Percentiles rank a stretch among this genome's conserved stretches.
These are phyloP conservation scores for Cyclaneusma minus DNA, from an alignment of 2,329 filamentous ascomycete species.

Conservation along the genomic window DNA sequence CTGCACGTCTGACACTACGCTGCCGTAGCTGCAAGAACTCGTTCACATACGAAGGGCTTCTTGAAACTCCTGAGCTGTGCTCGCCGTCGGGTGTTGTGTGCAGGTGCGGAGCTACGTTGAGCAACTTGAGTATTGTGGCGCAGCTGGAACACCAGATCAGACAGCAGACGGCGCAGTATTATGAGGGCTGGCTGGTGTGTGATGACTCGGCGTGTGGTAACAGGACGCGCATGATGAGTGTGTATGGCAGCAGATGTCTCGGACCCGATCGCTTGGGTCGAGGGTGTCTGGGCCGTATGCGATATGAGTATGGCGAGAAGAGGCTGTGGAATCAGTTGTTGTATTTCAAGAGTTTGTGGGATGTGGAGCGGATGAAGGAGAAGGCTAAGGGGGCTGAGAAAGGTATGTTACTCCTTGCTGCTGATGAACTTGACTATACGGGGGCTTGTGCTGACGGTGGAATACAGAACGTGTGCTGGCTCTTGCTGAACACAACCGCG, in stretches of 20 bases:
- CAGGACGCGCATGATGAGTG: constrained; percentile 80
- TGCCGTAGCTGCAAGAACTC: constrained; percentile 67
- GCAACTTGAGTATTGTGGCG: constrained; percentile 65
- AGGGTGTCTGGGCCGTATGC: constrained; percentile 77
- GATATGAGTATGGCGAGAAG: constrained; percentile 76
- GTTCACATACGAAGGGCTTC: constrained; percentile 64
- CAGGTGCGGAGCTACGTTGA: constrained; percentile 45
- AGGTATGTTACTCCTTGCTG: constrained; percentile 10
- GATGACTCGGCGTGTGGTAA: constrained; percentile 78
- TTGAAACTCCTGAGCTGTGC: constrained; percentile 38
- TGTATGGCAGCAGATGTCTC: constrained; percentile 81
- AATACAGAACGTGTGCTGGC: constrained; percentile 37
- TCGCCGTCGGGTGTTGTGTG: constrained; percentile 66
- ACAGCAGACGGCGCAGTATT: constrained; percentile 65
- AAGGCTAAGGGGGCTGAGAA: constrained; percentile 33
- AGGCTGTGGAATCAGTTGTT: constrained; percentile 89
- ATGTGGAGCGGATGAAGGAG: constrained; percentile 65
- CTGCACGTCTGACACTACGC: constrained; percentile 58
- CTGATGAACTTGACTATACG: background rate
- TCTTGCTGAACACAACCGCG: constrained; percentile 69
- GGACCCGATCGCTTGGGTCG: constrained; percentile 73
- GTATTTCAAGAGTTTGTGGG: constrained; percentile 74
- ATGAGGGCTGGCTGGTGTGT: constrained; percentile 82
- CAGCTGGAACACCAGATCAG: constrained; percentile 81
- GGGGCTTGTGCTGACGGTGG: constrained; percentile 10